A percentile compares a stretch with the other conserved stretches of the same genome.
Conservation (phyloP, 805 yeast species). For the Ogataea salicorniae region DNA sequence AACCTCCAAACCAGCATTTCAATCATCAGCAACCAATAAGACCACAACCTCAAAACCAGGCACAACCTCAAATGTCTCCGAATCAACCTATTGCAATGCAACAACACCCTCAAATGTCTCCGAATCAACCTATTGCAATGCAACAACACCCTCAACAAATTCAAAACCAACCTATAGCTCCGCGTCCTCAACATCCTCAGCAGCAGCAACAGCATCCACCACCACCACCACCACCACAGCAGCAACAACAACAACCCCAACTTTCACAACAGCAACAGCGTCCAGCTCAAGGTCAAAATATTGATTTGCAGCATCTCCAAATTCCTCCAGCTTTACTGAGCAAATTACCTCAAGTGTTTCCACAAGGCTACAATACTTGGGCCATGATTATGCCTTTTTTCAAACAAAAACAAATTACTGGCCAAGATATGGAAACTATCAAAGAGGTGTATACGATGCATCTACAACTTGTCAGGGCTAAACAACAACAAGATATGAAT, state of each 20-base stretch:
- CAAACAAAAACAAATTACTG: constrained; percentile 49
- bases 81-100: constrained; percentile 15
- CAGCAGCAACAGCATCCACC: constrained; percentile 26
- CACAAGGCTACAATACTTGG: constrained; percentile 80
- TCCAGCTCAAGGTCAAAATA: constrained; percentile 13
- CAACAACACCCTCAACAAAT: constrained; percentile 17
- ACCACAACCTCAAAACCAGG: constrained; percentile 5
- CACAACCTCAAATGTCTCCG: background rate
- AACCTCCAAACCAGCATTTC: background rate
- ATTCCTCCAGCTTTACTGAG: constrained; percentile 65
- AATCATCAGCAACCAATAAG: background rate
- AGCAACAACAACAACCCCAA: constrained; percentile 3
- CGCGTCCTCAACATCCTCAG: constrained; percentile 22
- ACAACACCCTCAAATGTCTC: constrained; percentile 4
- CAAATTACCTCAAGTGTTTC: constrained; percentile 63
- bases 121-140: constrained; percentile 18
- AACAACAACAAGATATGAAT: constrained; percentile 32
- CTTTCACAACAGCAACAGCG: constrained; percentile 5
- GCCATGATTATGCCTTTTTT: constrained; percentile 64
- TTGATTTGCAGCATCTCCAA: constrained; percentile 56
- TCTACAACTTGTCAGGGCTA: constrained; percentile 47
- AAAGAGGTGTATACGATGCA: constrained; percentile 66
- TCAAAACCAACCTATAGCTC: constrained; percentile 3
- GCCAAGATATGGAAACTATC: constrained; percentile 51
- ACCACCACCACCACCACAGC: constrained; percentile 20